Evolutionary conservation across 768 basidiomycete species (phyloP), one percentile per base, ranked within the genome.

Genomic region (Leccinum longicurvipes): DNA sequence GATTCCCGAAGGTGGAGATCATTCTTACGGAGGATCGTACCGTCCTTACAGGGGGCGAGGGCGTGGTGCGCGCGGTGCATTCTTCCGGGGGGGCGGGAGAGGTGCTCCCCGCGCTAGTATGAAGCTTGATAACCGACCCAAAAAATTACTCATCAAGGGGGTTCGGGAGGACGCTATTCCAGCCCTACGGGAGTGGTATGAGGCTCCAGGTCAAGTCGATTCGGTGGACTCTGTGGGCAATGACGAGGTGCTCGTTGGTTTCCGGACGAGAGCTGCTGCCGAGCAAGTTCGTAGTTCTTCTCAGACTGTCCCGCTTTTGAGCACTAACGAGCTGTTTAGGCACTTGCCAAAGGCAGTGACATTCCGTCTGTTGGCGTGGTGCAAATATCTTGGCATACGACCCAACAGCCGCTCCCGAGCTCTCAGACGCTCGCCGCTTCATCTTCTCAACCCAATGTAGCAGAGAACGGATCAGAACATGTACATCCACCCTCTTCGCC

Each of bases 101-200:
- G 89, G 90, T 54, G 85, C 82, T 46, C 78, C 84, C 10, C 80
- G 87, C 41, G 75, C 78, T 10, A 92, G 85, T 63, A 89, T 96
- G 87, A 89, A 89, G 66, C 81, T 97, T 27, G 93, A 97, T 70
- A 93, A 94, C 65, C 83, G 93, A 17, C 89, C 93, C 10, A 89
- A 85, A 74, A 86, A 83, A 70, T 73, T 97, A 23, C 72, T 88
- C 21, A 76, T 97, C 27, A 87, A 90, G 65, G 89, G 87, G 34
- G 82, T 82, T 9, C 72, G 76, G 32, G 78, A 80, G 19, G 76
- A 76, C n/a, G 75, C 76, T 28, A 58, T 83, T 29, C 83, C 86
- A 58, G 78, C 81, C 6, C 74, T 94, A 56, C 82, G 81, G 59
- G 85, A 90, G 62, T 95, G 91, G 89, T 96, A 87, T 67, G 89